phyloP scores from a whole-genome alignment of 2,329 filamentous ascomycete genomes.

The Aspergillus sp. region DNA sequence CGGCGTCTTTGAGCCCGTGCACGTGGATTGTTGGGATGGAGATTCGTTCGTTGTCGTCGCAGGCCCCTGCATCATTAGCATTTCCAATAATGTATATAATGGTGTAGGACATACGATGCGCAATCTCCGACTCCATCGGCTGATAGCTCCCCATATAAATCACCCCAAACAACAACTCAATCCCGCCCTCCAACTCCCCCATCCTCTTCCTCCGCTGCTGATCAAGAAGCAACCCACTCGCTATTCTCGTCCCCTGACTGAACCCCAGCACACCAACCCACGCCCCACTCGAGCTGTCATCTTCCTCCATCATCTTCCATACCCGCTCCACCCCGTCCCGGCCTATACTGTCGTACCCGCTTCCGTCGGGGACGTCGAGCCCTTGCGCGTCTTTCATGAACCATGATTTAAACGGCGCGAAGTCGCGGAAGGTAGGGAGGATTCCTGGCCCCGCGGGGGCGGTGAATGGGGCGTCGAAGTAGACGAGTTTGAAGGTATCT shows the following conservation, averaged over 20 bases:
- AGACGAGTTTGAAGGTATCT: slow-evolving; percentile 12
- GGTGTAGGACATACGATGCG: slow-evolving; percentile 5
- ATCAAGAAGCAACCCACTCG: slow-evolving; percentile 14
- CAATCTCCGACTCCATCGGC: slow-evolving; percentile 16
- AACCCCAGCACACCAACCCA: slow-evolving; percentile 20
- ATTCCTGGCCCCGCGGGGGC: slow-evolving; percentile 13
- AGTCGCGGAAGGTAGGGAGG: slow-evolving; percentile 14
- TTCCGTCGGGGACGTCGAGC: slow-evolving; percentile 9
- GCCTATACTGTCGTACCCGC: slow-evolving; percentile 11
- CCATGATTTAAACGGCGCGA: slow-evolving; percentile 15
- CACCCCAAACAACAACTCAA: slow-evolving; percentile 12
- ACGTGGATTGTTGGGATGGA: slow-evolving; percentile 15
- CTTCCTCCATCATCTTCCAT: slow-evolving; percentile 11
- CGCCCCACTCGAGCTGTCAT: slow-evolving; percentile 1
- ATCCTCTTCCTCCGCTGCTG: slow-evolving; percentile 11
- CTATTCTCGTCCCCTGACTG: slow-evolving; percentile 14
- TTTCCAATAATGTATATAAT: too few relatives aligned
- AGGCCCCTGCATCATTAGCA: too few relatives aligned
- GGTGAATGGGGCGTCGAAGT: slow-evolving; percentile 15
- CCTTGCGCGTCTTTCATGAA: slow-evolving; percentile 9
- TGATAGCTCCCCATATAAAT: slow-evolving; percentile 13
- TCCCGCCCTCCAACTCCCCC: neutral
- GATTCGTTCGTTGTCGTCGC: neutral
- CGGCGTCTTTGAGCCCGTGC: slow-evolving; percentile 15
- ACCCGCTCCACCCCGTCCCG: slow-evolving; percentile 15